A percentile compares a stretch with the other conserved stretches of the same genome.
These are phyloP conservation scores for Pichia sp. DNA, from an alignment of 1,139 yeast genomes.

Conservation along the genomic window DNA sequence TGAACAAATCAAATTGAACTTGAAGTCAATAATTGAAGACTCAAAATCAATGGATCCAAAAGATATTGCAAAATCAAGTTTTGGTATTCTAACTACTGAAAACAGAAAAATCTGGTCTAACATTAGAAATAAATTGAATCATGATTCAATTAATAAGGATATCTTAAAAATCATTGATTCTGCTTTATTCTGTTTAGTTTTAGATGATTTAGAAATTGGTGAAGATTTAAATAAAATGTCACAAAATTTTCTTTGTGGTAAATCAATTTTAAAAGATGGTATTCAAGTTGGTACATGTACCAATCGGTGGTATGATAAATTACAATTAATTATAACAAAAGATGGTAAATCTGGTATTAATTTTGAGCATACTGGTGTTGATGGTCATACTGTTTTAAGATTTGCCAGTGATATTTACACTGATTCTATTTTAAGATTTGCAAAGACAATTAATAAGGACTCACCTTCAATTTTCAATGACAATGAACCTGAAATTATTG, in stretches of 20 bases:
- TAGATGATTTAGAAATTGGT: conserved; percentile 65
- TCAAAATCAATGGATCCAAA: conserved; percentile 52
- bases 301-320: conserved; percentile 90
- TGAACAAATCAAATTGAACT: conserved; percentile 67
- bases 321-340: conserved; percentile 82
- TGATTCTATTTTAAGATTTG: conserved; percentile 82
- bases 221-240: conserved; percentile 63
- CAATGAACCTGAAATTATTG: not conserved
- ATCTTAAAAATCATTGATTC: conserved; percentile 70
- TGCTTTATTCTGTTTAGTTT: conserved; percentile 73
- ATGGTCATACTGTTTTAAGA: conserved; percentile 87
- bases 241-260: conserved; percentile 81
- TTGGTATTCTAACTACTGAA: conserved; percentile 86
- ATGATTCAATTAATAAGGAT: conserved; percentile 52
- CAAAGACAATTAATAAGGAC: conserved; percentile 71
- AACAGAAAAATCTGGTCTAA: conserved; percentile 81
- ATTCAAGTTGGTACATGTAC: conserved; percentile 92
- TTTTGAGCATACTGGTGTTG: conserved; percentile 93
- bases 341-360: conserved; percentile 92
- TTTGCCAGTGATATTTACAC: conserved; percentile 88
- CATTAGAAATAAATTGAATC: conserved; percentile 48
- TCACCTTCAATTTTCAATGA: conserved; percentile 71
- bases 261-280: conserved; percentile 72
- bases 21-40: conserved; percentile 69
- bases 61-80: conserved; percentile 73